Evolutionary conservation across 108 stramenopile species (phyloP).

Genomic region (Asterionellopsis glacialis): DNA sequence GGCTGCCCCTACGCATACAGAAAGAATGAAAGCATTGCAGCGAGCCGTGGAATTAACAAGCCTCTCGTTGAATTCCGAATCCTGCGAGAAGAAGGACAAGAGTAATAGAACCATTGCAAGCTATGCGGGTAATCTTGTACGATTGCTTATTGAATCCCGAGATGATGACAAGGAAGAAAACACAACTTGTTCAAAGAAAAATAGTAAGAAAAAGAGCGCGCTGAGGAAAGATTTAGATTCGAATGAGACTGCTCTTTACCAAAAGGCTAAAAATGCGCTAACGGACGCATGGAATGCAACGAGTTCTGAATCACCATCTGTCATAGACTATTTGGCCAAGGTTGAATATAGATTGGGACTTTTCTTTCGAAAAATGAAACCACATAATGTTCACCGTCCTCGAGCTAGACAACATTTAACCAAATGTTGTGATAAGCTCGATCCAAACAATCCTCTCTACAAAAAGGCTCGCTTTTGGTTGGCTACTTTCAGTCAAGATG

Average conservation of each 20-base stretch:
- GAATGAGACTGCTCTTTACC: conserved; percentile 4
- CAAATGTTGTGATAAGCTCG: too few relatives aligned
- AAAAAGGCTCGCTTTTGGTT: conserved; percentile 28
- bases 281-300: not conserved
- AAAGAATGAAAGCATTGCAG: conserved; percentile 11
- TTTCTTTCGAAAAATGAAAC: conserved; percentile 40
- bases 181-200: conserved; percentile 9
- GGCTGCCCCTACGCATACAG: not conserved
- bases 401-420: conserved; percentile 14
- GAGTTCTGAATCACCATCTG: too few relatives aligned
- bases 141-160: conserved; percentile 26
- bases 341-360: conserved; percentile 27
- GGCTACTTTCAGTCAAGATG: conserved; percentile 15
- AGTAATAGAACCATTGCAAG: not conserved
- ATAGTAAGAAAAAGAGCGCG: conserved; percentile 4
- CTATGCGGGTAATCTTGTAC: conserved; percentile 9
- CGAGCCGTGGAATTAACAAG: conserved; percentile 12
- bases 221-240: conserved; percentile 3
- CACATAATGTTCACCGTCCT: conserved; percentile 2
- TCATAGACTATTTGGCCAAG: conserved; percentile 3
- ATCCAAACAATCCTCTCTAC: too few relatives aligned
- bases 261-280: not conserved
- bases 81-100: not conserved
- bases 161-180: too few relatives aligned
- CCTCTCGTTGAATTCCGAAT: too few relatives aligned